Percentiles rank a stretch among this genome's conserved stretches.
phyloP scores from a whole-genome alignment of 163 green algal species.

The Volvox carteri region DNA sequence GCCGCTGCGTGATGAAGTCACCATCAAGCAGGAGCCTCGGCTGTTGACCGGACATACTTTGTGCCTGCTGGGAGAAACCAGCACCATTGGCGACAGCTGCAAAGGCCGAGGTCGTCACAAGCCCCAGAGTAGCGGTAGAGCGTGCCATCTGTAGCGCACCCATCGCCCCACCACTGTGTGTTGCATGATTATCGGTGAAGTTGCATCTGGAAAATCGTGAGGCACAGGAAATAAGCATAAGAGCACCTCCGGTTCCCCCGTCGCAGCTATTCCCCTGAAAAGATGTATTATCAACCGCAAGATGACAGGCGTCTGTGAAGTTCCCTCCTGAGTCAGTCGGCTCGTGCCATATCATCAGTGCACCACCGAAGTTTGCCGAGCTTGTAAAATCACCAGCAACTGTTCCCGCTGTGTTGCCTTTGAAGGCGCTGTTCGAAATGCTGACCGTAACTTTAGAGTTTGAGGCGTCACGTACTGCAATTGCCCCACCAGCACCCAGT shows the following conservation, averaged over 20 bases:
- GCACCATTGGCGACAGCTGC: no score
- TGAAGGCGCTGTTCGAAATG: background rate
- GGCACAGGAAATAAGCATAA: conserved; percentile 6
- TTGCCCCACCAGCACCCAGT: background rate
- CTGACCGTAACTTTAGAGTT: background rate
- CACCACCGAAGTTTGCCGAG: background rate
- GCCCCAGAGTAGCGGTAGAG: background rate
- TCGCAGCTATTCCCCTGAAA: background rate
- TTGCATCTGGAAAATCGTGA: background rate
- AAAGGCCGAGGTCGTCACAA: no score
- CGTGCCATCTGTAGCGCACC: conserved; percentile 1
- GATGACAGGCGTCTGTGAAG: background rate
- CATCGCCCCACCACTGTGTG: conserved; percentile 15
- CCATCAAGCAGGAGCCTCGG: no score
- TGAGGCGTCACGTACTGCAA: background rate
- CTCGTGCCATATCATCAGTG: background rate
- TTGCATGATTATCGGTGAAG: background rate
- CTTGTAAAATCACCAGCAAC: background rate
- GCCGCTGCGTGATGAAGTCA: no score
- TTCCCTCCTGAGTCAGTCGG: background rate
- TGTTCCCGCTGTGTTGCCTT: conserved; percentile 2
- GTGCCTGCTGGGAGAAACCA: no score
- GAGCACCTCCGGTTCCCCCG: conserved; percentile 7
- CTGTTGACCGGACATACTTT: no score
- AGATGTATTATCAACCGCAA: background rate